Evolutionary conservation across 805 yeast species (phyloP).

Genomic region (Candida vartiovaarae): DNA sequence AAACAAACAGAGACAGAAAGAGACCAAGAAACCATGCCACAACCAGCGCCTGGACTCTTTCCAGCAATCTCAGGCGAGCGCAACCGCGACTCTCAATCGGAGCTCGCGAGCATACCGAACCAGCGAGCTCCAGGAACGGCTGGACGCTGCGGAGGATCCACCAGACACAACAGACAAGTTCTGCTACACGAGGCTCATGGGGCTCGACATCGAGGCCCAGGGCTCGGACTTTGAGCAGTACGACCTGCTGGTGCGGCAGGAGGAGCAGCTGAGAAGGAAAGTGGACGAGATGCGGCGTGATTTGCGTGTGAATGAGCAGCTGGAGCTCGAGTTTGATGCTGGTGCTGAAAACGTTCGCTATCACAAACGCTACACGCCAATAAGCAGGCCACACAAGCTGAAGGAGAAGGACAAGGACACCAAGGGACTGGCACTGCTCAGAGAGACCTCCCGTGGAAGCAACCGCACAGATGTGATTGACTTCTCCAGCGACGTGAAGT

Average conservation of each 20-base stretch:
- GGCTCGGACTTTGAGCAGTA: conserved; percentile 28
- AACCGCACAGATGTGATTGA: conserved; percentile 24
- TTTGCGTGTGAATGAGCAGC: conserved; percentile 16
- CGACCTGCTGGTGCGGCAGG: conserved; percentile 27
- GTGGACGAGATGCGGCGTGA: conserved; percentile 2
- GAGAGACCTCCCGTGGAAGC: conserved; percentile 12
- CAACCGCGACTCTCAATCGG: too few relatives aligned
- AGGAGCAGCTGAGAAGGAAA: conserved; percentile 13
- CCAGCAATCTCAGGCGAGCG: too few relatives aligned
- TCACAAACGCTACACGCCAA: background rate
- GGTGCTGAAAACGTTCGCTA: conserved; percentile 11
- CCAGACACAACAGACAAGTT: conserved; percentile 22
- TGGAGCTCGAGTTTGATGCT: conserved; percentile 21
- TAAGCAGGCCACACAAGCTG: background rate
- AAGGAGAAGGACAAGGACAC: background rate
- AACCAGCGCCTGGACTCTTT: too few relatives aligned
- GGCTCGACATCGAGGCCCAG: conserved; percentile 4
- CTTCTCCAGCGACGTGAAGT: conserved; percentile 8
- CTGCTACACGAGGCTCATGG: conserved; percentile 22
- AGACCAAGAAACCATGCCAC: too few relatives aligned
- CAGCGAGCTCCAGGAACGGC: too few relatives aligned
- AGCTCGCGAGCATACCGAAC: too few relatives aligned
- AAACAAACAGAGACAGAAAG: too few relatives aligned
- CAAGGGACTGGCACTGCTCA: conserved; percentile 5
- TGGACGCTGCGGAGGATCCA: background rate